These are phyloP conservation scores for Rossbeevera mucosa DNA, from an alignment of 768 basidiomycete genomes.

Conservation along the genomic window DNA sequence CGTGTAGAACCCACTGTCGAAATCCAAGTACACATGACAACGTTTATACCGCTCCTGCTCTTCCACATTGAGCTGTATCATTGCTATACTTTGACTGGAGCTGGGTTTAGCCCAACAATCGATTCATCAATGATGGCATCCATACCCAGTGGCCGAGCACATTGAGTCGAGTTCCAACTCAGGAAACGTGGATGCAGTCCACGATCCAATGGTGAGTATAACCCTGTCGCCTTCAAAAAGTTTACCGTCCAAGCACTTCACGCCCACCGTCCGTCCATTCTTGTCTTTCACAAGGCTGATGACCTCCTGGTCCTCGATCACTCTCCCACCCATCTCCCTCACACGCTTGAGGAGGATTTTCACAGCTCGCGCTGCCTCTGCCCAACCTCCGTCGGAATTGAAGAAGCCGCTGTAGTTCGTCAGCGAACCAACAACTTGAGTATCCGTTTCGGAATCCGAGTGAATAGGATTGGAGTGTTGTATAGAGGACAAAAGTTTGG, in stretches of 20 bases:
- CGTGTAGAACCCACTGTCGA: slow-evolving; percentile 69
- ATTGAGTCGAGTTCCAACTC: slow-evolving; percentile 44
- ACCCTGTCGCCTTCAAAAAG: slow-evolving; percentile 54
- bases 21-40: slow-evolving; percentile 70
- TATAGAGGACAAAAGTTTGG: slow-evolving; percentile 17
- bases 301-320: slow-evolving; percentile 58
- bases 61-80: slow-evolving; percentile 65
- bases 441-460: background rate
- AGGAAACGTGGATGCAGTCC: slow-evolving; percentile 81
- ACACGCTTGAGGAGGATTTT: slow-evolving; percentile 52
- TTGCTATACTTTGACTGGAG: slow-evolving; percentile 74
- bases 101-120: background rate
- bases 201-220: slow-evolving; percentile 72
- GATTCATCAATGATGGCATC: background rate
- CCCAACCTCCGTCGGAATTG: slow-evolving; percentile 84
- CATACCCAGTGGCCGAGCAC: slow-evolving; percentile 80
- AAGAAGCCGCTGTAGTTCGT: slow-evolving; percentile 49
- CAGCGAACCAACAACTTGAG: slow-evolving; percentile 15
- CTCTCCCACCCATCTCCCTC: slow-evolving; percentile 50
- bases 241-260: slow-evolving; percentile 56
- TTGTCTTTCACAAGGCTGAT: slow-evolving; percentile 39
- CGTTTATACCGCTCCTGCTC: slow-evolving; percentile 60
- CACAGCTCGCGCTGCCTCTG: slow-evolving; percentile 66
- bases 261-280: slow-evolving; percentile 48
- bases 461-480: too few relatives aligned